Base-by-base conservation (phyloP, 176 grass and related monocot species). In the Musa troglodytarum region DNA sequence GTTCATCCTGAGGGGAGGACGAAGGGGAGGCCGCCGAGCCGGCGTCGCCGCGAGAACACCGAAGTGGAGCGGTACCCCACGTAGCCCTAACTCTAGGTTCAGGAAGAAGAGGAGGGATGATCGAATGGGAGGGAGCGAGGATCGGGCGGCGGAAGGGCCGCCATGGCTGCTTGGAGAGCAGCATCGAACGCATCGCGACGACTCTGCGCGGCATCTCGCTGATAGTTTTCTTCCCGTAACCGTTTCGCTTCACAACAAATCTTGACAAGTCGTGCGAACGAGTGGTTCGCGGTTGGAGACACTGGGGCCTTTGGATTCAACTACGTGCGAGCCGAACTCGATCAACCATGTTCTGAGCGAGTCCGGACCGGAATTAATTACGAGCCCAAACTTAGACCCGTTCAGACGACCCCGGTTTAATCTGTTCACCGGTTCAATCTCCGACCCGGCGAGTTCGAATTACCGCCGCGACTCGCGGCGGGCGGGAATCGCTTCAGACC, bases 1-100 rank as follows among this genome's bases (percentile, higher is more conserved):
- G 82, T 26, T 88, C 89, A 7, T 86, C 85, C 43, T 19, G 49
- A 17, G 61, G 49, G 19, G 57, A 52, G 71, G 70, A 72, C 13
- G 69, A 72, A 52, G 69, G 52, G 49, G 69, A 72, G 59, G 61
- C 16, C 7, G 75, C 11, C 20, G 59, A 63, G 0, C 49, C 20
- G 11, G 61, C 21, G 7, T 77, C 61, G 29, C 49, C 43, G 2
- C 25, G 59, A 12, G 75, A 51, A 29, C 75, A 77, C 12, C 61
- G 61, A 66, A 77, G 28, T 2, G 49, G 34, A 49, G 20, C 43
- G 50, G 16, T 19, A 8, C 59, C 49, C 21, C 16, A 24, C n/a
- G 11, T 13, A 77, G 49, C 58, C 58, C 12, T 65, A 77, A 7
- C 75, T 52, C 49, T 62, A 26, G n/a, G 61, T 19, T 49, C 43